Conservation (phyloP, 1,139 yeast genomes). For the Protomyces pachydermus region DNA sequence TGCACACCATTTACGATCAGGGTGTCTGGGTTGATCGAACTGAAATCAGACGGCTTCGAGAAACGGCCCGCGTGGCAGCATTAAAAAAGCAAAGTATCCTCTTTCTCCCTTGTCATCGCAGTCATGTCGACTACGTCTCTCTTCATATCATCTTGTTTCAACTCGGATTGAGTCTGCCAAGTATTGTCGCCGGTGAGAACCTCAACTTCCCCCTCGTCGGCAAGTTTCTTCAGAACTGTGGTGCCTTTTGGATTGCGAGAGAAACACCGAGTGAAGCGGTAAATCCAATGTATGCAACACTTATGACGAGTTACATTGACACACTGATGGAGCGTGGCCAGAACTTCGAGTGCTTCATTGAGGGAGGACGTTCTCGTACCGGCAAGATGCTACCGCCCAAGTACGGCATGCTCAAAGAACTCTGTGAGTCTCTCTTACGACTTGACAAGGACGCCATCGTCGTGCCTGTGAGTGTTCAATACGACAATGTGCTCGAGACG, state of each 20-base stretch:
- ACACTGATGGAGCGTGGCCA: conserved; percentile 50
- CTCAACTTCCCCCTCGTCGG: conserved; percentile 61
- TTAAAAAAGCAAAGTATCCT: conserved; percentile 41
- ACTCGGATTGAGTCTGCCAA: conserved; percentile 54
- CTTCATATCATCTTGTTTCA: conserved; percentile 56
- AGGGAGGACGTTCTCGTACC: conserved; percentile 63
- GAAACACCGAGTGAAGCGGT: conserved; percentile 48
- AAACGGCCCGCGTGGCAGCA: conserved; percentile 40
- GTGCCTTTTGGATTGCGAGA: conserved; percentile 45
- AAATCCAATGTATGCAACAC: conserved; percentile 47
- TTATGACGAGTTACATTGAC: conserved; percentile 52
- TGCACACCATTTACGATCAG: conserved; percentile 44
- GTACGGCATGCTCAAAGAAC: conserved; percentile 57
- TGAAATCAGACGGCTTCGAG: conserved; percentile 40
- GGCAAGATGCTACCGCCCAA: conserved; percentile 62
- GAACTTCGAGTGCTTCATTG: conserved; percentile 60
- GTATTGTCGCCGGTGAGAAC: conserved; percentile 66
- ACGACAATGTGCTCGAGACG: conserved; percentile 63
- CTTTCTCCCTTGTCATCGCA: conserved; percentile 53
- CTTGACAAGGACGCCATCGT: conserved; percentile 48
- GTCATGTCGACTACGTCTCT: conserved; percentile 62
- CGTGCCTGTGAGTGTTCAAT: conserved; percentile 58
- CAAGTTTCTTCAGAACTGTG: conserved; percentile 41
- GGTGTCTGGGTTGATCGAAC: conserved; percentile 43
- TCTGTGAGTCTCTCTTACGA: conserved; percentile 38